Base-by-base conservation (phyloP, 192 early-diverging fungal genomes). In the Powellomyces hirtus region DNA sequence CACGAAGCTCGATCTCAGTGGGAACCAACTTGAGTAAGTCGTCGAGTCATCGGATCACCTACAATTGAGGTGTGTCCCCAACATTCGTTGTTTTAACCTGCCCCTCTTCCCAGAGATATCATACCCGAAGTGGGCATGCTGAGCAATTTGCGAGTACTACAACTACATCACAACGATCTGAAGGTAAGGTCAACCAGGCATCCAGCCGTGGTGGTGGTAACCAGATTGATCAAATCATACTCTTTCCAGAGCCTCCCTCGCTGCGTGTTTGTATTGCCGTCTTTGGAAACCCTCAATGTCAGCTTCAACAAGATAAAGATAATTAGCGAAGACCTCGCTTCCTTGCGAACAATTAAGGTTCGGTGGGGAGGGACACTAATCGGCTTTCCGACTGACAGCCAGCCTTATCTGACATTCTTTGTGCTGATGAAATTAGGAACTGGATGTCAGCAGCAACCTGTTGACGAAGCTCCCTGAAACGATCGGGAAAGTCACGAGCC, bases 1-100 rank as follows among this genome's bases (percentile, higher is more conserved):
- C 1, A 18, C n/a, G 6, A 24, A 31, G 14, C 46, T 81, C 52
- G 74, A 81, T 35, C 49, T 81, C 11, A 62, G 62, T 29, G 55
- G 50, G 26, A 83, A 81, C 38, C 79, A 83, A 61, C 59, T 83
- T 24, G 79, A 81, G 72, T 82, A 56, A 38, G 68, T 40, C 1
- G 45, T 36, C 7, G 20, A 22, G 18, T n/a, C n/a, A n/a, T n/a
- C 49, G 40, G 11, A 10, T n/a, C 26, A 67, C 59, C n/a, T 30
- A 38, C 24, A 3, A 24, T 14, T 49, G 46, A 14, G 16, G 5
- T 2, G n/a, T 18, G 2, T 49, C 4, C 46, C 26, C 16, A 24
- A 3, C 46, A 2, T 24, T 2, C 5, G 16, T 18, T 42, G 26
- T 49, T 2, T 24, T 49, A 24, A 49, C 26, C 2, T 2, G 26